Conservation (phyloP, 306 rosid genomes). For the Trifolium dubium region DNA sequence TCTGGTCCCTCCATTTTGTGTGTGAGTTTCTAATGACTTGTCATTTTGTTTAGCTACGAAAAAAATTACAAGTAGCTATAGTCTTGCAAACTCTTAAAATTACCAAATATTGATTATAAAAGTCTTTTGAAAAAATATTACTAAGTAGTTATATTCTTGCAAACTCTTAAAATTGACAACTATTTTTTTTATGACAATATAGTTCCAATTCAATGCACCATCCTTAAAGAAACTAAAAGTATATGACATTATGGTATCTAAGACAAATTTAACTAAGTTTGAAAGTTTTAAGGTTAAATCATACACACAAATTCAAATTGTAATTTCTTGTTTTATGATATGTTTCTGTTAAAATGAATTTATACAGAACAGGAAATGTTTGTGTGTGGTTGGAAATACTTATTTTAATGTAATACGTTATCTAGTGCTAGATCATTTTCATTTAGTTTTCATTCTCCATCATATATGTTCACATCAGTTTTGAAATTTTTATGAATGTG, state of each 20-base stretch:
- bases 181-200: background rate
- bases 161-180: too few species aligned
- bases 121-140: too few species aligned
- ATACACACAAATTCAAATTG: background rate
- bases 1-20: too few species aligned
- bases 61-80: too few species aligned
- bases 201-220: background rate
- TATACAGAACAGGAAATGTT: conserved; percentile 31
- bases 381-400: background rate
- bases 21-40: too few species aligned
- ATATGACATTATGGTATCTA: background rate
- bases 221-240: background rate
- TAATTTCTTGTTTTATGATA: conserved; percentile 16
- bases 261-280: background rate
- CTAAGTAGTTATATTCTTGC: background rate
- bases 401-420: background rate
- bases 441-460: conserved; percentile 10
- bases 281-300: background rate
- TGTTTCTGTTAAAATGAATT: conserved; percentile 17
- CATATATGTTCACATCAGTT: conserved; percentile 20
- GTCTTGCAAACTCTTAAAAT: too few species aligned
- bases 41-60: too few species aligned
- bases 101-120: too few species aligned
- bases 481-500: conserved; percentile 31
- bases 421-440: conserved; percentile 4